A percentile compares a stretch with the other conserved stretches of the same genome.
Conservation (phyloP, 2,329 filamentous ascomycete species). For the Beauveria sp. region DNA sequence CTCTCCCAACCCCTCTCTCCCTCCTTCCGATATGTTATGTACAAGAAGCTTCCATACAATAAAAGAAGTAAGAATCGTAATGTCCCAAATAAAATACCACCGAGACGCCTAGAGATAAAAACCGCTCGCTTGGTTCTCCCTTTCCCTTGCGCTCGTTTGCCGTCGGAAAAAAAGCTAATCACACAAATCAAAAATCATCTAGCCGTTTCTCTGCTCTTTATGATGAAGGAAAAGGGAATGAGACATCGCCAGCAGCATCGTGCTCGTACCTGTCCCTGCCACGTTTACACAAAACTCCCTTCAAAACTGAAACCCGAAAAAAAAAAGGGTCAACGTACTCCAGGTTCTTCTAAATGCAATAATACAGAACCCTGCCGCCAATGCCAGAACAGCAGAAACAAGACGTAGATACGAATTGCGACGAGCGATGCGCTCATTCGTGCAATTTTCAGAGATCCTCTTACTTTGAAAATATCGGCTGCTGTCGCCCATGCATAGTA, state of each 20-base stretch:
- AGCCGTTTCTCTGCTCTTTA: background rate
- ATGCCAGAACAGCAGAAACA: background rate
- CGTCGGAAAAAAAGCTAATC: background rate
- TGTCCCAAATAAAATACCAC: background rate
- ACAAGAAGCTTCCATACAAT: no score
- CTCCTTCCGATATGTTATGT: no score
- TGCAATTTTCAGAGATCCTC: background rate
- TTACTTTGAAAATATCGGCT: background rate
- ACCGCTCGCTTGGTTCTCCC: background rate
- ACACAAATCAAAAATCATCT: background rate
- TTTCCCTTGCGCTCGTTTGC: background rate
- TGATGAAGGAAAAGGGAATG: background rate
- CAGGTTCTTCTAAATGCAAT: background rate
- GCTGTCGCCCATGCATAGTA: background rate
- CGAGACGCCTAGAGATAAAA: background rate
- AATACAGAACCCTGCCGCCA: background rate
- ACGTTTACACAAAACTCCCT: background rate
- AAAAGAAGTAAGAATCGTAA: background rate
- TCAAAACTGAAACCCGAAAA: background rate
- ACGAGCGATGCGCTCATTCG: background rate
- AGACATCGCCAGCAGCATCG: background rate
- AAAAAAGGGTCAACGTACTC: background rate
- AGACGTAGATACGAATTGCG: background rate
- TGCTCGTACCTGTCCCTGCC: background rate
- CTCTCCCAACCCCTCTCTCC: no score